phyloP scores from a whole-genome alignment of 2,329 filamentous ascomycete genomes.

The Xylariaceae sp. region DNA sequence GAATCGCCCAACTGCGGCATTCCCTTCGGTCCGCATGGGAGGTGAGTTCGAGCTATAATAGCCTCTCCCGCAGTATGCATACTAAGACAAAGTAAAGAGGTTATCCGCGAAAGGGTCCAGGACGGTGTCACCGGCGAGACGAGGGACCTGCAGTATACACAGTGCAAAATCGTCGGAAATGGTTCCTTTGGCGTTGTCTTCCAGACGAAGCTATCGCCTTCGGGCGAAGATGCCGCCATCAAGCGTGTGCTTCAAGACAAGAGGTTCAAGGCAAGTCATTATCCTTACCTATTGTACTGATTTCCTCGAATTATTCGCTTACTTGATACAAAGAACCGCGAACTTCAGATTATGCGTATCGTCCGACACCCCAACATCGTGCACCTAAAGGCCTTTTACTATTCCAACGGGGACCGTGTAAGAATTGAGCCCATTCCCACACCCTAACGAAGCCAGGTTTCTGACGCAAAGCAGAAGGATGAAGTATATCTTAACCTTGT shows the following conservation, averaged over 20 bases:
- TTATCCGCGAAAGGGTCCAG: conserved; percentile 97
- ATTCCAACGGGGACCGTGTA: conserved; percentile 97
- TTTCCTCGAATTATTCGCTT: conserved; percentile 13
- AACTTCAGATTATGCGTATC: conserved; percentile 99
- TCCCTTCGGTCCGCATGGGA: conserved; percentile 88
- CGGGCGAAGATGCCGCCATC: conserved; percentile 96
- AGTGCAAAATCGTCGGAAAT: conserved; percentile 99
- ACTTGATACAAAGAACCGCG: conserved; percentile 70
- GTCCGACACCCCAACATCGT: conserved; percentile 98
- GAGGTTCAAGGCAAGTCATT: conserved; percentile 80
- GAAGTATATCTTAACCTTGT: conserved; percentile 98
- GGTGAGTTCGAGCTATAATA: conserved; percentile 57
- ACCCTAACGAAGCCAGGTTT: neutral
- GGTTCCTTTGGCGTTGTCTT: conserved; percentile 98
- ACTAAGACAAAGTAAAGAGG: conserved; percentile 55
- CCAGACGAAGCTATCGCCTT: conserved; percentile 97
- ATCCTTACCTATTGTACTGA: neutral
- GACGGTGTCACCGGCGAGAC: conserved; percentile 96
- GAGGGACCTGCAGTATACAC: conserved; percentile 94
- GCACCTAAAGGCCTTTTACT: conserved; percentile 98
- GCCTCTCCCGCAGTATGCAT: conserved; percentile 15
- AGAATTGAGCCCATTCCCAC: conserved; percentile 24
- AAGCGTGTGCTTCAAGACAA: conserved; percentile 99
- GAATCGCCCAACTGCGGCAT: conserved; percentile 67
- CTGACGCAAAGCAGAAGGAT: conserved; percentile 62